Percentiles rank a stretch among this genome's conserved stretches.
phyloP scores from a whole-genome alignment of 305 asterid genomes.

The Plantago coronopus region DNA sequence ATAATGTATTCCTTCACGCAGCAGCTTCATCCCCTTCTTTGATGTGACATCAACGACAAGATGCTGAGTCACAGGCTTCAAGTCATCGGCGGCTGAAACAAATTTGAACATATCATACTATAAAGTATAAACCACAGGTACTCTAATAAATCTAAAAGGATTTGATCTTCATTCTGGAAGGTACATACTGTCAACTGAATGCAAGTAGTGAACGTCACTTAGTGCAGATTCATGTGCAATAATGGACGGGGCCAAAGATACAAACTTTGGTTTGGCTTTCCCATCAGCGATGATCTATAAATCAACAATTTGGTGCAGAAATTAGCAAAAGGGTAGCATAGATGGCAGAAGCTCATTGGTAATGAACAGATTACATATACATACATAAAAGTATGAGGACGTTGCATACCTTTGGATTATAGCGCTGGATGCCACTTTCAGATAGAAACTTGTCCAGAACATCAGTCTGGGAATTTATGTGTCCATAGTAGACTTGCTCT shows the following conservation, averaged over 20 bases:
- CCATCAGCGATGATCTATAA: conserved; percentile 86
- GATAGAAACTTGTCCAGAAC: conserved; percentile 80
- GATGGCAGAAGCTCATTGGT: conserved; percentile 15
- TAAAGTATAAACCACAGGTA: conserved; percentile 25
- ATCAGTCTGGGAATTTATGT: conserved; percentile 77
- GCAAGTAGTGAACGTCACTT: conserved; percentile 66
- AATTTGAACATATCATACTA: conserved; percentile 21
- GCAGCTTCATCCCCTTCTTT: conserved; percentile 82
- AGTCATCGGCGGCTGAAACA: conserved; percentile 73
- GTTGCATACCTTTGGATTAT: conserved; percentile 76
- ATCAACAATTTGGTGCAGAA: conserved; percentile 23
- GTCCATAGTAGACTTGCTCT: conserved; percentile 98
- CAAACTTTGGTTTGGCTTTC: conserved; percentile 75
- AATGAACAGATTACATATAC: conserved; percentile 15
- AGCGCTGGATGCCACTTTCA: conserved; percentile 88
- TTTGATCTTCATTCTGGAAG: conserved; percentile 24
- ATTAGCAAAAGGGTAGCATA: conserved; percentile 29
- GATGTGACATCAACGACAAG: conserved; percentile 72
- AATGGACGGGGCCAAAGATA: conserved; percentile 64
- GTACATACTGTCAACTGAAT: conserved; percentile 79
- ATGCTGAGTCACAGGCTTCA: conserved; percentile 98
- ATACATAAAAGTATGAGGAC: conserved; percentile 10
- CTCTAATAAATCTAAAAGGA: conserved; percentile 16
- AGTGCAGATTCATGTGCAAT: conserved; percentile 59
- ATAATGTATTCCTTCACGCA: conserved; percentile 84